Conservation (phyloP, 345 rosid species). For the Eutrema japonicum region DNA sequence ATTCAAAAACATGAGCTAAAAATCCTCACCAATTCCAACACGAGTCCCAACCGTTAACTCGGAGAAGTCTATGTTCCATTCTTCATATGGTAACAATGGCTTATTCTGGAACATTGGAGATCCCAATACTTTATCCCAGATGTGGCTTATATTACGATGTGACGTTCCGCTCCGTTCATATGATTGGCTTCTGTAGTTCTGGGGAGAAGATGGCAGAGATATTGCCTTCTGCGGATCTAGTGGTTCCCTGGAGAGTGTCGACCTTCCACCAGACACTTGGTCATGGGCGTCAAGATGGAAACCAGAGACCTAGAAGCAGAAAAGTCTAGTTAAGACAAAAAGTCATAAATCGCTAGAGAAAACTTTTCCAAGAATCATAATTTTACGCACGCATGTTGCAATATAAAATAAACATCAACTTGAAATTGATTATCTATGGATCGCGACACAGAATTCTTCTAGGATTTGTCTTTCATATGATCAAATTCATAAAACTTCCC, state of each 20-base stretch:
- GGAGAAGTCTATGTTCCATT: conserved; percentile 96
- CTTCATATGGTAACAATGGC: conserved; percentile 78
- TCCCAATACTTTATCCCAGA: conserved; percentile 88
- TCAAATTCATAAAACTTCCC: conserved; percentile 6
- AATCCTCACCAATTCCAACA: conserved; percentile 86
- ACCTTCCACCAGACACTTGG: conserved; percentile 66
- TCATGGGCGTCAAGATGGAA: conserved; percentile 62
- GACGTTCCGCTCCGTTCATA: conserved; percentile 62
- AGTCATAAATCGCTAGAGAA: conserved; percentile 26
- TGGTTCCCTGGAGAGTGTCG: conserved; percentile 62
- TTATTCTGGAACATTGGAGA: conserved; percentile 77
- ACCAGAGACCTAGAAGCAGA: conserved; percentile 59
- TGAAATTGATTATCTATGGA: conserved; percentile 14
- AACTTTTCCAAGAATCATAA: conserved; percentile 25
- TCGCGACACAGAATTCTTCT: background rate
- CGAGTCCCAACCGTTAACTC: conserved; percentile 94
- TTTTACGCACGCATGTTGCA: conserved; percentile 17
- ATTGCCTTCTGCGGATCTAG: conserved; percentile 85
- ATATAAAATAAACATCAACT: conserved; percentile 10
- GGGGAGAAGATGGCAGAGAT: conserved; percentile 94
- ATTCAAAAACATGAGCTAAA: conserved; percentile 12
- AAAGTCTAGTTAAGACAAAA: conserved; percentile 30
- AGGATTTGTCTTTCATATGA: background rate
- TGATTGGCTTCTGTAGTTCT: conserved; percentile 64
- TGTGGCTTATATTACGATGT: conserved; percentile 49